These are phyloP conservation scores for Lagenaria siceraria DNA, from an alignment of 306 rosid genomes.

Conservation along the genomic window DNA sequence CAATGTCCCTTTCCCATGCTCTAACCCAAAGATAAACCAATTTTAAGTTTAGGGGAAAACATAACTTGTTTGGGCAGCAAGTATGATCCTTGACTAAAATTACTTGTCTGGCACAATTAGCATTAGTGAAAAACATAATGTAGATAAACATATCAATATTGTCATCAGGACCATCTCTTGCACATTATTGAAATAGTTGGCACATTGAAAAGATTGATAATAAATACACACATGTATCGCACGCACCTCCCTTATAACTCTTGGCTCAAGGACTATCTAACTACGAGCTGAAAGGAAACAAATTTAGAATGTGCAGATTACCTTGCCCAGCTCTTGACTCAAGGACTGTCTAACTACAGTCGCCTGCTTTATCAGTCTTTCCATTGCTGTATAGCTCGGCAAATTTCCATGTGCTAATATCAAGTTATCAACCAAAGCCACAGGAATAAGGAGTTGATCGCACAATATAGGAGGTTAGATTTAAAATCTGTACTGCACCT, in stretches of 20 bases:
- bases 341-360: constrained; percentile 63
- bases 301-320: constrained; percentile 17
- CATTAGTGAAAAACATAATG: not conserved
- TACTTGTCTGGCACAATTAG: not conserved
- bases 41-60: not conserved
- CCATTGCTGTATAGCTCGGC: constrained; percentile 74
- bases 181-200: not conserved
- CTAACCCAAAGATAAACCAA: not conserved
- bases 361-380: constrained; percentile 75
- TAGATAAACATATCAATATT: not conserved
- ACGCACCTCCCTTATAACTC: no score
- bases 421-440: constrained; percentile 10
- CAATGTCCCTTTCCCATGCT: not conserved
- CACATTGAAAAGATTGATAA: not conserved
- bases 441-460: not conserved
- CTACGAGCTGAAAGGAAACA: no score
- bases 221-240: not conserved
- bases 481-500: not conserved
- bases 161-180: not conserved
- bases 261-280: no score
- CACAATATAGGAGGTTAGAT: not conserved
- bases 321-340: constrained; percentile 58
- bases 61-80: not conserved
- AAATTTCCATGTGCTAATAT: constrained; percentile 54
- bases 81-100: not conserved